These are phyloP conservation scores for Boletus barrowsii DNA, from an alignment of 768 basidiomycete species.

Conservation along the genomic window DNA sequence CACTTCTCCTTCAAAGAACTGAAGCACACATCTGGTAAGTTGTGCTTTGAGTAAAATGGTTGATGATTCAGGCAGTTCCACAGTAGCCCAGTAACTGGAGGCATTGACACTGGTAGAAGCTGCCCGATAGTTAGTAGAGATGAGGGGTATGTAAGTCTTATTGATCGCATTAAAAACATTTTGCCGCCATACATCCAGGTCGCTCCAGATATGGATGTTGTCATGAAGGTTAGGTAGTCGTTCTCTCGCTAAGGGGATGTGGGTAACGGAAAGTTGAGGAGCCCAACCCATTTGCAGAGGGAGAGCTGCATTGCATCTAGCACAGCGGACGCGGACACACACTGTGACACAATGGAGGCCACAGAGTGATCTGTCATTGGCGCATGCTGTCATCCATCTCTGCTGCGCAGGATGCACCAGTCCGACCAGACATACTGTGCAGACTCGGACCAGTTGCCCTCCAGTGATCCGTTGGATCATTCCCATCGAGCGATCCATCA, in stretches of 20 bases:
- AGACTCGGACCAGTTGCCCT: too few relatives aligned
- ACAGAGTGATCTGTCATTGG: too few relatives aligned
- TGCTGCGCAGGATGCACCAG: too few relatives aligned
- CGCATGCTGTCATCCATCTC: too few relatives aligned
- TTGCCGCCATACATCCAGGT: constrained; percentile 98
- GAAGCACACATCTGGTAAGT: constrained; percentile 93
- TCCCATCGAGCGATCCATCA: too few relatives aligned
- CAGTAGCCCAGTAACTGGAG: constrained; percentile 92
- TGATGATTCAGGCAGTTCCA: constrained; percentile 99
- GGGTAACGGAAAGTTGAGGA: constrained; percentile 81
- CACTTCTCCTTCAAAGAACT: constrained; percentile 81
- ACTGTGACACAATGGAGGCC: too few relatives aligned
- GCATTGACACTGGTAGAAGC: constrained; percentile 65
- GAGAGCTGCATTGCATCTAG: constrained; percentile 91
- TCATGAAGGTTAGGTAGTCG: constrained; percentile 93
- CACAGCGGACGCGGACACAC: too few relatives aligned
- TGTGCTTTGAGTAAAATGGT: constrained; percentile 99
- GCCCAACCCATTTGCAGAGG: constrained; percentile 90
- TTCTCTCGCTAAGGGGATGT: constrained; percentile 93
- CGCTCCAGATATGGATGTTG: constrained; percentile 98
- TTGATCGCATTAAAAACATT: constrained; percentile 98
- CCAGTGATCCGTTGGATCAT: too few relatives aligned
- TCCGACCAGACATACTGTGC: too few relatives aligned
- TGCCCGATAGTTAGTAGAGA: constrained; percentile 54
- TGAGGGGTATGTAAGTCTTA: constrained; percentile 91